A percentile compares a stretch with the other conserved stretches of the same genome.
These are phyloP conservation scores for Bonia amplexicaulis DNA, from an alignment of 176 grass and related monocot genomes.

Conservation along the genomic window DNA sequence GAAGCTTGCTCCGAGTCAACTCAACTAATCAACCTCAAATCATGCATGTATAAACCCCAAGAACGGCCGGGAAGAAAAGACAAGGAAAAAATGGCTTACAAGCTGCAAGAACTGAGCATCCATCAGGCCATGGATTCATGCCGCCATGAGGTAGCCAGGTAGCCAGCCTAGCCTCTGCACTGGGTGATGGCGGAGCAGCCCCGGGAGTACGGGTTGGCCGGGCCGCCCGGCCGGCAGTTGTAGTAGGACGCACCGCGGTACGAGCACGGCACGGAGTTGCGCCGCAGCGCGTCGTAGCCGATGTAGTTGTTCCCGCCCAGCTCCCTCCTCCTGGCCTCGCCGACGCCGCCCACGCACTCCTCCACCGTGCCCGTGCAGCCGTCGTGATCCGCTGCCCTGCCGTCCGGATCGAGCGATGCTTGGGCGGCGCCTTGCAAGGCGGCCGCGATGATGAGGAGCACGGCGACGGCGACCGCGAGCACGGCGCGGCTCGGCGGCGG, in stretches of 20 bases:
- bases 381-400: background rate
- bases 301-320: conserved; percentile 21
- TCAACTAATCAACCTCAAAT: background rate
- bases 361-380: background rate
- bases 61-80: background rate
- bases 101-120: background rate
- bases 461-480: background rate
- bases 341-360: background rate
- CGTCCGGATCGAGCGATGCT: background rate
- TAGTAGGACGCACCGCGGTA: conserved; percentile 51
- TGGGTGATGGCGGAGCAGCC: conserved; percentile 56
- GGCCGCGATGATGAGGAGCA: background rate
- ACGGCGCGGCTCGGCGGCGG: background rate
- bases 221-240: conserved; percentile 52
- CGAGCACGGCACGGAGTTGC: conserved; percentile 41
- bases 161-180: conserved; percentile 37
- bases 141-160: background rate
- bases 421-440: background rate
- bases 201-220: conserved; percentile 57
- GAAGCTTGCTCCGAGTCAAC: conserved; percentile 2
- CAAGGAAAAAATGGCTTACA: background rate
- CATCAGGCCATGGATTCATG: background rate
- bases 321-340: conserved; percentile 21
- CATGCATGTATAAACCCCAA: background rate
- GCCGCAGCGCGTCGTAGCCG: conserved; percentile 46